These are phyloP conservation scores for Botrytis fabae DNA, from an alignment of 2,329 filamentous ascomycete genomes.

Conservation along the genomic window DNA sequence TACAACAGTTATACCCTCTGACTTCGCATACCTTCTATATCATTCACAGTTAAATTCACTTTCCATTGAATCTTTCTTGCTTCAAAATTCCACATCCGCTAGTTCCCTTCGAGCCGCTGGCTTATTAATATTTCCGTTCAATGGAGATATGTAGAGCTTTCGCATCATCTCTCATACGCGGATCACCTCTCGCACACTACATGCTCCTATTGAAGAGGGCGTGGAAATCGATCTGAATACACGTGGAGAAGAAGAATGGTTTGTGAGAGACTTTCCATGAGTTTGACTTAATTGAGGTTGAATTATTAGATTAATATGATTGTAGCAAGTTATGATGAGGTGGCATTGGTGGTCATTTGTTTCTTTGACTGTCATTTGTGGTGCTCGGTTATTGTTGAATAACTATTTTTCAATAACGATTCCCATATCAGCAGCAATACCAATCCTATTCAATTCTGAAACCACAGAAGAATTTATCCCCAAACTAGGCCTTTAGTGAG, in stretches of 20 bases:
- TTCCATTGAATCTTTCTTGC: not conserved
- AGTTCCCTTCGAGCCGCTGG: not conserved
- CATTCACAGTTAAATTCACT: not conserved
- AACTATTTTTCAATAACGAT: not conserved
- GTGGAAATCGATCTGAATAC: no score
- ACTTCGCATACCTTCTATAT: not conserved
- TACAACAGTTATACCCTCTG: not conserved
- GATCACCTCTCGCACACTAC: not conserved
- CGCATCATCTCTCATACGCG: not conserved
- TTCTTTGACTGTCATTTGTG: not conserved
- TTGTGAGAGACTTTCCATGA: not conserved
- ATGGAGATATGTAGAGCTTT: not conserved
- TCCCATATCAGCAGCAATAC: accelerated
- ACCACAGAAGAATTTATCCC: not conserved
- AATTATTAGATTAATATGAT: not conserved
- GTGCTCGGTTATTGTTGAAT: not conserved
- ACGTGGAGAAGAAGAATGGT: no score
- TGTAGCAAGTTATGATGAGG: not conserved
- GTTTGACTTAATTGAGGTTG: accelerated
- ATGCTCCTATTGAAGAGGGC: not conserved
- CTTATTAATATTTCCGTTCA: not conserved
- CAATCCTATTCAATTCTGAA: not conserved
- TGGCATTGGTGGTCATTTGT: accelerated
- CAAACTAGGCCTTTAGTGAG: accelerated
- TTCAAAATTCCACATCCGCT: not conserved